Evolutionary conservation across 2,329 filamentous ascomycete species (phyloP), one percentile per base, ranked within the genome.

Genomic region (Diplodia mutila): DNA sequence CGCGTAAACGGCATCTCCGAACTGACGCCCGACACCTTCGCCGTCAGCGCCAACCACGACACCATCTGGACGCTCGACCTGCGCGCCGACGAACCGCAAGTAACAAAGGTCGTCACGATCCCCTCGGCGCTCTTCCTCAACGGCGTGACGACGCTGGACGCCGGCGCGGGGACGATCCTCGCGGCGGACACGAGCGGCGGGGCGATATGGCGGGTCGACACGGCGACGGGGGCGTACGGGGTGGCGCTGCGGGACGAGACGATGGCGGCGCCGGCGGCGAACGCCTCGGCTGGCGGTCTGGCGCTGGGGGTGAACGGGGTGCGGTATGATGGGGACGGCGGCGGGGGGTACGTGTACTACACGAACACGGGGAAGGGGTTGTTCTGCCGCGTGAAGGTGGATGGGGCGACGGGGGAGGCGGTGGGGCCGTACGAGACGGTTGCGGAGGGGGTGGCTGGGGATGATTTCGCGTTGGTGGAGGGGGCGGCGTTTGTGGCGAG

Each of bases 1-100:
- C 72, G 73, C 18, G 59, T 80, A 9, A 69, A 76, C 3, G 79
- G 79, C 1, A 79, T 82, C n/a, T 75, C 77, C 6, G 76, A 81
- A 69, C 69, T 76, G 1, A 48, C 69, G 8, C 65, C 70, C 1
- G 75, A 80, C 34, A 69, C 76, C 18, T 79, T 75, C 61, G 78
- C 78, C 12, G 73, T 80, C 6, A 61, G 39, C n/a, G 57, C 57
- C 57, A 37, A 51, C 57, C 39, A 61, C 39, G 25, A 48, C 57
- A 48, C 57, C 16, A 32, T 61, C 18, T 61, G 25, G 39, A 61
- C 39, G 1, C 18, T 51, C 69, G 75, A 12, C 70, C 73, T 11
- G 74, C 72, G 0, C 72, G 54, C 34, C 16, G 66, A 46, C 39
- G 25, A 53, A 2, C 34, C 65, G 34, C 21, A 57, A 9, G 49